Evolutionary conservation across 768 basidiomycete species (phyloP), one percentile per base, ranked within the genome.

Genomic region (Suillus decipiens): DNA sequence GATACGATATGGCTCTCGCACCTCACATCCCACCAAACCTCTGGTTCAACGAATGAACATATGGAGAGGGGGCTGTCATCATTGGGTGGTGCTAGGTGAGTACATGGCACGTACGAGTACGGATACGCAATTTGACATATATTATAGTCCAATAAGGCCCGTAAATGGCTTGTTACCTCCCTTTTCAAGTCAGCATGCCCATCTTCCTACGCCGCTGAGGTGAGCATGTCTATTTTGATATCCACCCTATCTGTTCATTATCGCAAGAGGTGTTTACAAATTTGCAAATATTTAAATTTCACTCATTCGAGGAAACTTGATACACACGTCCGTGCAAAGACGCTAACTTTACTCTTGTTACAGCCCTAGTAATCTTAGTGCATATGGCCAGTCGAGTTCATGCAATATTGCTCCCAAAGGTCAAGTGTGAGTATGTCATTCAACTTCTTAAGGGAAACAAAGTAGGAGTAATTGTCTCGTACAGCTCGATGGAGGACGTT

Each of bases 321-420:
- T 28, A 57, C 56, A 1, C 17, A 6, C 4, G 17, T 7, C 11
- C 17, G 41, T 28, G 15, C 24, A 15, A 39, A 37, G 17, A 41
- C 6, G 17, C 56, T 69, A 28, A 74, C 64, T 45, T n/a, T 48
- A 48, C 39, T 62, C 36, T 47, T 62, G 31, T 62, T 62, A 62
- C 55, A 80, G 79, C 60, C 78, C 79, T 24, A 73, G 67, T 66
- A 75, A 75, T 63, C 57, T 76, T 42, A 58, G 69, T 43, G 70
- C 72, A 43, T 77, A 78, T 67, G 71, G 72, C 9, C 64, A 62
- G 61, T 65, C 67, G 64, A 68, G 39, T 63, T 58, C 56, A 39
- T 56, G 62, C 64, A 61, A 65, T 9, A 59, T 67, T 61, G 48
- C 12, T 61, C 19, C 61, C 9, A 60, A 56, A 31, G 19, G 22